Percentiles rank a stretch among this genome's conserved stretches.
phyloP scores from a whole-genome alignment of 306 rosid genomes.

The Cicer pinnatifidum region DNA sequence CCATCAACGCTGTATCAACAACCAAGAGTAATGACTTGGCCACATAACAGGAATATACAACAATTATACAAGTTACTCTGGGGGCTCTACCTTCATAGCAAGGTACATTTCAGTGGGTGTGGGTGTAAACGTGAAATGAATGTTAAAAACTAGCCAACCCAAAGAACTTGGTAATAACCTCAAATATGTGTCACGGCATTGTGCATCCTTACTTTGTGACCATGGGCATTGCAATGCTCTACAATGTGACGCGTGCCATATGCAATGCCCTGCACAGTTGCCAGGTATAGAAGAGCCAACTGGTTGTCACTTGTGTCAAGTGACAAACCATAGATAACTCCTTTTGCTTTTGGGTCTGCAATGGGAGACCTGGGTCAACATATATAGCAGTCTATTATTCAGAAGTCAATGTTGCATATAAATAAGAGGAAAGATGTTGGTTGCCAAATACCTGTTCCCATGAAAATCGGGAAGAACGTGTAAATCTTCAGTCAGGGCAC shows the following conservation, averaged over 20 bases:
- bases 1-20: constrained; percentile 34
- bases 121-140: constrained; percentile 16
- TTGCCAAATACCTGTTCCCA: constrained; percentile 81
- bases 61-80: constrained; percentile 2
- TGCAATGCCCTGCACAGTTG: constrained; percentile 90
- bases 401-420: constrained; percentile 34
- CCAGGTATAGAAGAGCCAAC: constrained; percentile 83
- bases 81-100: constrained; percentile 29
- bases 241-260: constrained; percentile 97
- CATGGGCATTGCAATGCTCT: constrained; percentile 91
- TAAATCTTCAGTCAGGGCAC: constrained; percentile 79
- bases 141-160: constrained; percentile 29
- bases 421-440: constrained; percentile 34
- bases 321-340: constrained; percentile 83
- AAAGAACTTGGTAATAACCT: constrained; percentile 39
- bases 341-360: constrained; percentile 94
- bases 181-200: constrained; percentile 32
- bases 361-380: constrained; percentile 80
- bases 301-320: constrained; percentile 86
- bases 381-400: constrained; percentile 44
- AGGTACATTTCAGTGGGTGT: constrained; percentile 26
- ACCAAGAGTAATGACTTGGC: constrained; percentile 13
- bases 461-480: constrained; percentile 96
- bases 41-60: constrained; percentile 22
- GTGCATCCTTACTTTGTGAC: constrained; percentile 79